These are phyloP conservation scores for Hirsutella thompsonii DNA, from an alignment of 2,329 filamentous ascomycete genomes.

Conservation along the genomic window DNA sequence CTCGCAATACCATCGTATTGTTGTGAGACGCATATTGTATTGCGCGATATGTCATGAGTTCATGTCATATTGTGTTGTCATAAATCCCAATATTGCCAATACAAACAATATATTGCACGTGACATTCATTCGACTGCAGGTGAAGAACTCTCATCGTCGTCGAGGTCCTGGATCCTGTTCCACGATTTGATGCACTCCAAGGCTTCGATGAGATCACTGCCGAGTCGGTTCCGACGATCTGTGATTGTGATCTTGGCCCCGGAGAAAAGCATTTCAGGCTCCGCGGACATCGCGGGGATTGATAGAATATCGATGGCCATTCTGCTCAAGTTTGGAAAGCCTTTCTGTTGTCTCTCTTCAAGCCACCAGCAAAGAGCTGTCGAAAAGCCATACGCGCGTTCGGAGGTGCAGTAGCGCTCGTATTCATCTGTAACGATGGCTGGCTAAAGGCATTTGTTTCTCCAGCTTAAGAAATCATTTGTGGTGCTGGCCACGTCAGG, in stretches of 20 bases:
- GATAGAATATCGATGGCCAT: not conserved
- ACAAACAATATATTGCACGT: too few species aligned
- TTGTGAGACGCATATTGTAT: too few species aligned
- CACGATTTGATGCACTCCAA: conserved; percentile 5
- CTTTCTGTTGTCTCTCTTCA: not conserved
- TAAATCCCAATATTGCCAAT: too few species aligned
- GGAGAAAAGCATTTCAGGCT: conserved; percentile 7
- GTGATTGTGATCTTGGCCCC: conserved; percentile 3
- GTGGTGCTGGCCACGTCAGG: not conserved
- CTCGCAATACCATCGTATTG: too few species aligned
- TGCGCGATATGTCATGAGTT: too few species aligned
- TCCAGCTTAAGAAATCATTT: not conserved
- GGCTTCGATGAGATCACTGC: conserved; percentile 5
- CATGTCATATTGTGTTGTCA: too few species aligned
- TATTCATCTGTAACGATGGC: not conserved
- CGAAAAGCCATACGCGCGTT: not conserved
- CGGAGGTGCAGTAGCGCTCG: not conserved
- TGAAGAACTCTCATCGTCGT: conserved; percentile 1
- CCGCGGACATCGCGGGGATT: conserved; percentile 4
- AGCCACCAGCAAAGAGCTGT: not conserved
- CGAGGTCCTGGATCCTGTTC: conserved; percentile 1
- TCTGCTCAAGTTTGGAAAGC: not conserved
- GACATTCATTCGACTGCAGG: too few species aligned
- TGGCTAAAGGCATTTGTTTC: not conserved
- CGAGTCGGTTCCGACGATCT: conserved; percentile 3